Conservation (phyloP, 352 stramenopile genomes). For the Phytopythium boreale region DNA sequence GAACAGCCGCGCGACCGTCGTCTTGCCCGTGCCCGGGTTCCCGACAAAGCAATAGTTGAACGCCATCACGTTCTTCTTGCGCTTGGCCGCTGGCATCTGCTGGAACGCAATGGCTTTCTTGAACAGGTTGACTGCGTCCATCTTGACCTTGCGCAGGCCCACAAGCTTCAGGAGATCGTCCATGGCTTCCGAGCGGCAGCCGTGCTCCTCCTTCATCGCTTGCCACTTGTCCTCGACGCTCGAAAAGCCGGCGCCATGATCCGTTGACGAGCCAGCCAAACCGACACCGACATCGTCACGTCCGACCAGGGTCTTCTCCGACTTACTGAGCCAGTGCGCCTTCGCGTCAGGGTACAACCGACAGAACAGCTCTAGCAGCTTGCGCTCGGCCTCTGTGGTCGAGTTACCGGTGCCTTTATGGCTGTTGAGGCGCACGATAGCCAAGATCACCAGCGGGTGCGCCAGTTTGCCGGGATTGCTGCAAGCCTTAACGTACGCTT, state of each 20-base stretch:
- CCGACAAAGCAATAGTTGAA: slow-evolving; percentile 80
- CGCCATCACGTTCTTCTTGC: slow-evolving; percentile 68
- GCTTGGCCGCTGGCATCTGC: slow-evolving; percentile 40
- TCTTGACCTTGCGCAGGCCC: slow-evolving; percentile 81
- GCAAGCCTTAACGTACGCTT: slow-evolving; percentile 32
- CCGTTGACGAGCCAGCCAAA: not conserved
- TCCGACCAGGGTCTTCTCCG: slow-evolving; percentile 22
- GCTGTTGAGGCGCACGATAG: slow-evolving; percentile 34
- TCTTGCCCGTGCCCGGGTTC: slow-evolving; percentile 76
- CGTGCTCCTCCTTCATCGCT: slow-evolving; percentile 44
- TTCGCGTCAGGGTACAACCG: slow-evolving; percentile 50
- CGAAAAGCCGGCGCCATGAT: not conserved
- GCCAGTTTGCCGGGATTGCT: slow-evolving; percentile 14
- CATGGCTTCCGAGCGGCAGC: slow-evolving; percentile 64
- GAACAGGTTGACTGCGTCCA: slow-evolving; percentile 68
- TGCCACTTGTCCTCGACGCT: slow-evolving; percentile 57
- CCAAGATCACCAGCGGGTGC: slow-evolving; percentile 59
- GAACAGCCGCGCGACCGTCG: slow-evolving; percentile 81
- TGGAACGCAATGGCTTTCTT: slow-evolving; percentile 64
- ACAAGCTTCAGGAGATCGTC: slow-evolving; percentile 81
- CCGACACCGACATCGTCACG: not conserved
- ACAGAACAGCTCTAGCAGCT: slow-evolving; percentile 48
- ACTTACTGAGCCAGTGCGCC: slow-evolving; percentile 32
- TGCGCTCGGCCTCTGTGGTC: slow-evolving; percentile 18
- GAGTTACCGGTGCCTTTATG: slow-evolving; percentile 15